These are phyloP conservation scores for Candida andamanensis DNA, from an alignment of 805 yeast species.

Conservation along the genomic window DNA sequence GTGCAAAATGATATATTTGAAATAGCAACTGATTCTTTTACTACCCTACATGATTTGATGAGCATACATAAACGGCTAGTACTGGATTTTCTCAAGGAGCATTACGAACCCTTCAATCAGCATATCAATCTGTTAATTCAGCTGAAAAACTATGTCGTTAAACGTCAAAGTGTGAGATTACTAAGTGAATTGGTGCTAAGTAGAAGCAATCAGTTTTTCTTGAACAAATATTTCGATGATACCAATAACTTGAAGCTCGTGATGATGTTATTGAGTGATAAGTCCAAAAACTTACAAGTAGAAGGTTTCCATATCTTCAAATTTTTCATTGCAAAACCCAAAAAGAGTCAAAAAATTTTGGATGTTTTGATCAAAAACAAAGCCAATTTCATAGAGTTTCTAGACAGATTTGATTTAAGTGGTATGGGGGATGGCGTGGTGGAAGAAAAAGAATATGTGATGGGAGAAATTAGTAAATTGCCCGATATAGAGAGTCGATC, in stretches of 20 bases:
- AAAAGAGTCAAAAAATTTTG: constrained; percentile 69
- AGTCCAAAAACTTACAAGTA: constrained; percentile 79
- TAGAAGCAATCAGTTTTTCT: constrained; percentile 63
- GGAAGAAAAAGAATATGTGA: constrained; percentile 78
- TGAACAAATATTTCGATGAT: constrained; percentile 73
- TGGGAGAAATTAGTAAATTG: constrained; percentile 64
- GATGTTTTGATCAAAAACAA: constrained; percentile 84
- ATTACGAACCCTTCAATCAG: constrained; percentile 54
- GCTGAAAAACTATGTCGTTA: constrained; percentile 83
- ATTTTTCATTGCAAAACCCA: constrained; percentile 94
- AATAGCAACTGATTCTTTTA: constrained; percentile 83
- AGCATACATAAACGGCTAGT: constrained; percentile 66
- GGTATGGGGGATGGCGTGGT: constrained; percentile 58
- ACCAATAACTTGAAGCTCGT: constrained; percentile 79
- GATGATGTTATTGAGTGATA: constrained; percentile 83
- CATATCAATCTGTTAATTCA: constrained; percentile 66
- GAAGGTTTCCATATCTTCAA: constrained; percentile 94
- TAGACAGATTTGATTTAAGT: constrained; percentile 58
- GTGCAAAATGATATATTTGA: constrained; percentile 78
- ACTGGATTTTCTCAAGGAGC: constrained; percentile 59
- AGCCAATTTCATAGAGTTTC: constrained; percentile 65
- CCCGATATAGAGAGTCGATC: constrained; percentile 56
- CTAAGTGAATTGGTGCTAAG: constrained; percentile 67
- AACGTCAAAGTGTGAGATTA: constrained; percentile 81
- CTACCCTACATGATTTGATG: constrained; percentile 66